Evolutionary conservation across 208 protist species (phyloP).

Genomic region (Histomonas meleagridis): DNA sequence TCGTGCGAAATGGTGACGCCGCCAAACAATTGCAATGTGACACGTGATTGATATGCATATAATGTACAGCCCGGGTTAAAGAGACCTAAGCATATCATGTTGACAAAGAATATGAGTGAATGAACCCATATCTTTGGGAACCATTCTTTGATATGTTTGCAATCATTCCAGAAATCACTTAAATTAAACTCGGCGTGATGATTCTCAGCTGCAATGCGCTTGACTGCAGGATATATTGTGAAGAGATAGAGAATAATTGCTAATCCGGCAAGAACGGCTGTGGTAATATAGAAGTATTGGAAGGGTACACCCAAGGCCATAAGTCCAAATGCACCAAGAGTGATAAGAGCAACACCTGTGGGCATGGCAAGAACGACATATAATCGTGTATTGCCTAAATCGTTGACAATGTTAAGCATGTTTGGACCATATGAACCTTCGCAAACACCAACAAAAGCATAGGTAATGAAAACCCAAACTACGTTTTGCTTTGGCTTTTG

Average conservation of each 20-base stretch:
- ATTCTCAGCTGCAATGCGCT: neutral
- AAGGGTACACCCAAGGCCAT: neutral
- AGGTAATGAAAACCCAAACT: neutral
- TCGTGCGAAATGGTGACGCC: neutral
- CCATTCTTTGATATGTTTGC: neutral
- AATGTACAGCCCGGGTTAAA: conserved; percentile 7
- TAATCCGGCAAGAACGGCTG: neutral
- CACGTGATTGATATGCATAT: conserved; percentile 1
- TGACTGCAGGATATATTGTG: neutral
- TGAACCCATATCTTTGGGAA: neutral
- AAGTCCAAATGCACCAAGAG: neutral
- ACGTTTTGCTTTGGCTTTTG: neutral
- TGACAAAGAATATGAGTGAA: conserved; percentile 16
- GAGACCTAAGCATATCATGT: neutral
- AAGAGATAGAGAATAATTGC: neutral
- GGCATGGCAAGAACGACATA: conserved; percentile 23
- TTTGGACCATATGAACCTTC: conserved; percentile 30
- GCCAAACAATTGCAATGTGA: neutral
- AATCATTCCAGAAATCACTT: neutral
- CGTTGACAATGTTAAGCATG: neutral
- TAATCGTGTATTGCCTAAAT: neutral
- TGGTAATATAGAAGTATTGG: neutral
- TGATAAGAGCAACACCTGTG: neutral
- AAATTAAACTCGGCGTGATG: neutral
- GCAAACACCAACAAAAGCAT: neutral